Conservation (phyloP, 352 stramenopile species). For the Thalassiosira exigua region DNA sequence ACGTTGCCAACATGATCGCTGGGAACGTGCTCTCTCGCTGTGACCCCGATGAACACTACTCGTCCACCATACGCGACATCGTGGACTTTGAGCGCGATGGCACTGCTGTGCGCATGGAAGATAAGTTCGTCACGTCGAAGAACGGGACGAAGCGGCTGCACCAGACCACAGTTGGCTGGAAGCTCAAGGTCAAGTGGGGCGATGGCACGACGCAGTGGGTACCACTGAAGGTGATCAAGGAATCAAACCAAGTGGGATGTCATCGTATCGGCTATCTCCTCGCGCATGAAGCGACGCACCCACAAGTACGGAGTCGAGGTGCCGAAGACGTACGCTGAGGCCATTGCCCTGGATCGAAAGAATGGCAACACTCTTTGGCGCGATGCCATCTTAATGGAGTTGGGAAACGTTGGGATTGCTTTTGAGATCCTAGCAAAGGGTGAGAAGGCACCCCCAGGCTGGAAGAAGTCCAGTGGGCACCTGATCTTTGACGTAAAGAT, state of each 20-base stretch:
- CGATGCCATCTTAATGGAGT: constrained; percentile 52
- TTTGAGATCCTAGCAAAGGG: constrained; percentile 44
- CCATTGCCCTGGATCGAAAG: constrained; percentile 12
- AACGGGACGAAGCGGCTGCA: constrained; percentile 5
- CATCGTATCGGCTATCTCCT: constrained; percentile 50
- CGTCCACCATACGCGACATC: constrained; percentile 12
- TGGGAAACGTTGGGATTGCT: constrained; percentile 29
- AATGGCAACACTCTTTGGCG: constrained; percentile 39
- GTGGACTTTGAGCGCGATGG: constrained; percentile 25
- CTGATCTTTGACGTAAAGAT: constrained; percentile 72
- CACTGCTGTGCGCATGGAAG: constrained; percentile 20
- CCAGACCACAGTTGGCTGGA: constrained; percentile 4
- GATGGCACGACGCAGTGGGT: background rate
- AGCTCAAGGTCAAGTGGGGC: constrained; percentile 1
- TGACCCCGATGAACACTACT: constrained; percentile 15
- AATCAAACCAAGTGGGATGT: constrained; percentile 32
- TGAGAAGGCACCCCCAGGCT: constrained; percentile 7
- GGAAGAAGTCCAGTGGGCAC: constrained; percentile 42
- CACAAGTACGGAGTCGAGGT: constrained; percentile 49
- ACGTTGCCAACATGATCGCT: constrained; percentile 43
- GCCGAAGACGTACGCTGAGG: constrained; percentile 28
- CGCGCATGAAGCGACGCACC: constrained; percentile 20
- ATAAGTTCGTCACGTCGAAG: constrained; percentile 15
- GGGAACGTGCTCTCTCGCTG: constrained; percentile 26
- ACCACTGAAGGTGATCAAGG: background rate